phyloP scores from a whole-genome alignment of 1,139 yeast genomes.

The Taphrina sp. region DNA sequence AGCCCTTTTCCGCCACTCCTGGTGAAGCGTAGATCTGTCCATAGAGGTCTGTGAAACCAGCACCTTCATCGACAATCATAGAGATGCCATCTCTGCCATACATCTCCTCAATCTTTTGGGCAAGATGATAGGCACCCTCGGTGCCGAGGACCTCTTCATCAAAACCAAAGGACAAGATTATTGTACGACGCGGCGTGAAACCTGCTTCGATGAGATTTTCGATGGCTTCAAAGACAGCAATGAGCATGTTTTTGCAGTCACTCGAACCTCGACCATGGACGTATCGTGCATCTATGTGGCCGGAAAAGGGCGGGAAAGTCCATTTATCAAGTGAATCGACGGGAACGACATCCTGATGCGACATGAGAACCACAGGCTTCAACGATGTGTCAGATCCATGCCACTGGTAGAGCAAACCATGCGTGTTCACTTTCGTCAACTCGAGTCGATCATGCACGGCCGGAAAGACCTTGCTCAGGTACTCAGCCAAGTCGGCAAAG shows the following conservation, averaged over 20 bases:
- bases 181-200: constrained; percentile 55
- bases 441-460: constrained; percentile 44
- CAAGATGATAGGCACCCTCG: constrained; percentile 54
- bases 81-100: constrained; percentile 59
- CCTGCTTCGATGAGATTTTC: constrained; percentile 54
- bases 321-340: constrained; percentile 62
- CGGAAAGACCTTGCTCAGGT: background rate
- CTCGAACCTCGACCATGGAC: constrained; percentile 66
- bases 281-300: constrained; percentile 58
- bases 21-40: constrained; percentile 57
- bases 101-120: constrained; percentile 49
- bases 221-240: constrained; percentile 59
- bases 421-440: constrained; percentile 59
- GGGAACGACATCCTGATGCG: constrained; percentile 84
- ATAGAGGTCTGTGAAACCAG: constrained; percentile 46
- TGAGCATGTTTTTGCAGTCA: constrained; percentile 61
- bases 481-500: constrained; percentile 42
- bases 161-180: constrained; percentile 63
- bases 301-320: constrained; percentile 69
- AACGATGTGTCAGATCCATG: constrained; percentile 54
- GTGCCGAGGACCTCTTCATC: constrained; percentile 69
- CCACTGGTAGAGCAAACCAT: constrained; percentile 70
- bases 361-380: constrained; percentile 67
- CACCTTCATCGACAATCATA: constrained; percentile 66
- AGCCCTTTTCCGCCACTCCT: constrained; percentile 67